Conservation (phyloP, 179 eudicot species). For the Spinacia oleracea region DNA sequence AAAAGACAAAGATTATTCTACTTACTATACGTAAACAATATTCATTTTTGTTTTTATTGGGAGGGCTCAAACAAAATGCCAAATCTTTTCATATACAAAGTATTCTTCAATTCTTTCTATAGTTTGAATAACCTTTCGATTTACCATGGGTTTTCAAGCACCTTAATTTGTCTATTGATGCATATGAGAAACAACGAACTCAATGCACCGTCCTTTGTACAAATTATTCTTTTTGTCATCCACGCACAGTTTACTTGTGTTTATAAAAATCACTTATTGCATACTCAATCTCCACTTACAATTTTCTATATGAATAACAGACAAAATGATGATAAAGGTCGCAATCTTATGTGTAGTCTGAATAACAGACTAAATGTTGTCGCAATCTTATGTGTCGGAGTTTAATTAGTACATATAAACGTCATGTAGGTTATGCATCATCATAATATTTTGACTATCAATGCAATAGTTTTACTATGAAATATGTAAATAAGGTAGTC, state of each 20-base stretch:
- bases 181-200: background rate
- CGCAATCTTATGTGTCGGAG: no score
- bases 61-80: background rate
- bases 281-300: constrained; percentile 3
- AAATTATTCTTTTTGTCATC: constrained; percentile 20
- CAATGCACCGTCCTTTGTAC: constrained; percentile 25
- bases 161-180: background rate
- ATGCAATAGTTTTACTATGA: no score
- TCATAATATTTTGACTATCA: no score
- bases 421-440: no score
- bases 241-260: constrained; percentile 13
- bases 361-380: no score
- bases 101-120: background rate
- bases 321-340: no score
- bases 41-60: background rate
- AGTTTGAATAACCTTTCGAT: constrained; percentile 16
- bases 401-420: no score
- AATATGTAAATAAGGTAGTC: no score
- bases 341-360: no score
- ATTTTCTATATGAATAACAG: background rate
- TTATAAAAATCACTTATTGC: background rate
- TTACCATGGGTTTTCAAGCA: background rate
- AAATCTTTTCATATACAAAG: background rate
- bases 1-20: no score
- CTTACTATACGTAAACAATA: background rate